A percentile compares a stretch with the other conserved stretches of the same genome.
phyloP scores from a whole-genome alignment of 2,329 filamentous ascomycete genomes.

The Cadophora sp. region DNA sequence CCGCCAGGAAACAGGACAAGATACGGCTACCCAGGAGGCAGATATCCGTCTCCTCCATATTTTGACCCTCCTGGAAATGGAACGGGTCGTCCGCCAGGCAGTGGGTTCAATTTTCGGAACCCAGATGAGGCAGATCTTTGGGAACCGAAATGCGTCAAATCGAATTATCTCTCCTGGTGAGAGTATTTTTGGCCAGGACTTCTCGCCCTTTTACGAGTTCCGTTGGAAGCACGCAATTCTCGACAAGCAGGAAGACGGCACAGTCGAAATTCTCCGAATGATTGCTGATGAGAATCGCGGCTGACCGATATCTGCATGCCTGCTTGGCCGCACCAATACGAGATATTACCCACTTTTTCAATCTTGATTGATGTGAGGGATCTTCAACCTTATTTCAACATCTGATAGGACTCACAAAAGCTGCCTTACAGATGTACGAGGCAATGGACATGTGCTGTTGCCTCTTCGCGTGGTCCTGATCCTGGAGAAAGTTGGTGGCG shows the following conservation, averaged over 20 bases:
- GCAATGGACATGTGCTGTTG: too few relatives aligned
- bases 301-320: not conserved
- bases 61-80: slow-evolving; percentile 23
- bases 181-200: not conserved
- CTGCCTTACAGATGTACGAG: too few relatives aligned
- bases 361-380: not conserved
- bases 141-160: slow-evolving; percentile 40
- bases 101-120: slow-evolving; percentile 21
- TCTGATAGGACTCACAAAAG: not conserved
- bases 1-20: slow-evolving; percentile 9
- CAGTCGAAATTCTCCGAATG: not conserved
- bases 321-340: not conserved
- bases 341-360: not conserved
- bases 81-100: slow-evolving; percentile 17
- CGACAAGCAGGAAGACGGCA: not conserved
- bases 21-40: slow-evolving; percentile 13
- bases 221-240: not conserved
- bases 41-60: slow-evolving; percentile 23
- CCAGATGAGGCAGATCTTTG: slow-evolving; percentile 39
- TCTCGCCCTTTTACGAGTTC: not conserved
- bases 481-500: not conserved
- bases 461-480: not conserved
- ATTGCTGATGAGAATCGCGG: not conserved
- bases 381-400: not conserved
- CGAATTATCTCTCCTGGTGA: slow-evolving; percentile 33